A percentile compares a stretch with the other conserved stretches of the same genome.
Evolutionary conservation across 1,284 basidiomycete genomes (phyloP).

Genomic region (Filobasidium uniguttulatum): DNA sequence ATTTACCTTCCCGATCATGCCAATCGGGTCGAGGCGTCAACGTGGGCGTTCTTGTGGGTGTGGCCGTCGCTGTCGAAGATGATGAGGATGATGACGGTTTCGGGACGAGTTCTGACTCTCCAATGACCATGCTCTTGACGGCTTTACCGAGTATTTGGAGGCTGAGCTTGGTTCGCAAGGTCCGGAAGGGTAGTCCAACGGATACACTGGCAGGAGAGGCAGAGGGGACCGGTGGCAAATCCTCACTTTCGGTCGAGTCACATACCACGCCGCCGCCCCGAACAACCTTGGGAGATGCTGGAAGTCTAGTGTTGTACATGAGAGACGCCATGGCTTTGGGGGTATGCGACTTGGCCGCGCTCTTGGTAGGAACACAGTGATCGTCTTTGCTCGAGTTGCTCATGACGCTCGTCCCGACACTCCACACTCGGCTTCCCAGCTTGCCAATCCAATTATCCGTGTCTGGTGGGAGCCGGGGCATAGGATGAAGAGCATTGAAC

Average conservation of each 20-base stretch:
- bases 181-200: slow-evolving; percentile 3
- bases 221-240: slow-evolving; percentile 29
- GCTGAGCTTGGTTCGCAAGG: slow-evolving; percentile 12
- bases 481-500: neutral
- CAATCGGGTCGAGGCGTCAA: slow-evolving; percentile 12
- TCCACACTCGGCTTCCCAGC: slow-evolving; percentile 10
- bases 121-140: neutral
- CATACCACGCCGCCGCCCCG: slow-evolving; percentile 28
- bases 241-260: slow-evolving; percentile 31
- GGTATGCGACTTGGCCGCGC: neutral
- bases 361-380: neutral
- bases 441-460: slow-evolving; percentile 10
- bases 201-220: slow-evolving; percentile 6
- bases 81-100: too few species aligned
- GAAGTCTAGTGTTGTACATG: neutral
- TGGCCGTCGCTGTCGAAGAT: too few species aligned
- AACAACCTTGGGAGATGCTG: slow-evolving; percentile 25
- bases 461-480: neutral
- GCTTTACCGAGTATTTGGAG: slow-evolving; percentile 6
- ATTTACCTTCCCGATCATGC: slow-evolving; percentile 10
- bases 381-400: slow-evolving; percentile 11
- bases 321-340: neutral
- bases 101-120: neutral
- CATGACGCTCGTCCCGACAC: slow-evolving; percentile 8
- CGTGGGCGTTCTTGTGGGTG: neutral